Conservation (phyloP, 306 rosid genomes). For the Vigna nakashimae region DNA sequence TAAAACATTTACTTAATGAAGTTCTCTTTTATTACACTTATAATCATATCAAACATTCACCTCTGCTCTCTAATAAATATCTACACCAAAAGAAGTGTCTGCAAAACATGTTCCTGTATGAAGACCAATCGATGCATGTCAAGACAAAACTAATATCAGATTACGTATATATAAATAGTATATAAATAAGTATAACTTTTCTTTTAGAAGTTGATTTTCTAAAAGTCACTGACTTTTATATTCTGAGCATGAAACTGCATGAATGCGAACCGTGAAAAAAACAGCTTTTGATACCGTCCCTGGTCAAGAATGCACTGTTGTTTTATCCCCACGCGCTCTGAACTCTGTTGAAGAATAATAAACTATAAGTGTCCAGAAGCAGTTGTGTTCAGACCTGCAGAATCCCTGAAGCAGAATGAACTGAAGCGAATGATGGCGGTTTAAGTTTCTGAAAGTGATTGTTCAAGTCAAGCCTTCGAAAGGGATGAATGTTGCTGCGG, state of each 20-base stretch:
- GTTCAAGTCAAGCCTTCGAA: slow-evolving; percentile 31
- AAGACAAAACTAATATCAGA: neutral
- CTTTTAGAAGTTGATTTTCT: no score
- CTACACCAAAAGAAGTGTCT: no score
- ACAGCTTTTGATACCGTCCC: neutral
- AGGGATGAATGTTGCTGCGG: neutral
- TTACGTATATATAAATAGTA: no score
- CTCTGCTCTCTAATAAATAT: no score
- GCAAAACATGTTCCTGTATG: no score
- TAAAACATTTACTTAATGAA: no score
- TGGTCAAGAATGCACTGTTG: neutral
- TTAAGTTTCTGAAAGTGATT: slow-evolving; percentile 39
- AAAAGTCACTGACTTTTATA: no score
- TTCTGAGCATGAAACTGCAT: no score
- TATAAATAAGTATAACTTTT: no score
- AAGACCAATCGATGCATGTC: neutral
- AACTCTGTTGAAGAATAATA: neutral
- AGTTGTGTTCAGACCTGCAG: slow-evolving; percentile 27
- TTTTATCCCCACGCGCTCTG: slow-evolving; percentile 15
- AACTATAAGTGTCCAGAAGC: neutral
- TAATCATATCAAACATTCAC: no score
- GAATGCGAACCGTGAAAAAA: no score
- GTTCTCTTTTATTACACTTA: no score
- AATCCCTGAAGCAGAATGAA: slow-evolving; percentile 38
- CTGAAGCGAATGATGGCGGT: slow-evolving; percentile 38